Percentiles rank a stretch among this genome's conserved stretches.
Conservation (phyloP, 1,284 basidiomycete genomes). For the Papiliotrema fonsecae region DNA sequence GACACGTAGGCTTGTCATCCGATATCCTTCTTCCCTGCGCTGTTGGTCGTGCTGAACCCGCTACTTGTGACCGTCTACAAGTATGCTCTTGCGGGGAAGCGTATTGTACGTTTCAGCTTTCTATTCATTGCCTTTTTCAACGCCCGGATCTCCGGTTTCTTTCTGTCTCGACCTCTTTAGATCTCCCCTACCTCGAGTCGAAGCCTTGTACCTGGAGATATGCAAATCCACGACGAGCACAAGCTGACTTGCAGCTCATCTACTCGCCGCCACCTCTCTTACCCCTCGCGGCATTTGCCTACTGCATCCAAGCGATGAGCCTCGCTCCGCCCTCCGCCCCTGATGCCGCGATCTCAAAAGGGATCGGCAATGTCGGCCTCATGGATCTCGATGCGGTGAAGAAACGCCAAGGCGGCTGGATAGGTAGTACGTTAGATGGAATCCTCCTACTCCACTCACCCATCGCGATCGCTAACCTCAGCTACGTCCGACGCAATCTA, state of each 20-base stretch:
- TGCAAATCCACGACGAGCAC: neutral
- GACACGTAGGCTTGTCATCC: conserved; percentile 24
- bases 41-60: conserved; percentile 35
- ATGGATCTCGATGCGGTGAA: conserved; percentile 37
- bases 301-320: conserved; percentile 38
- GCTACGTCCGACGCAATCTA: conserved; percentile 42
- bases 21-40: conserved; percentile 31
- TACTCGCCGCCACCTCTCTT: conserved; percentile 39
- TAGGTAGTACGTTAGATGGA: conserved; percentile 33
- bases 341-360: conserved; percentile 14
- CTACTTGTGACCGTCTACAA: conserved; percentile 36
- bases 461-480: conserved; percentile 8
- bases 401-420: conserved; percentile 31
- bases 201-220: too few relatives aligned
- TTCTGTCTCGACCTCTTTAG: too few relatives aligned
- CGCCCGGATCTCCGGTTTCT: too few relatives aligned
- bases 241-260: conserved; percentile 24
- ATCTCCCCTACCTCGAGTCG: too few relatives aligned
- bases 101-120: conserved; percentile 26
- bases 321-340: conserved; percentile 23
- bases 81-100: conserved; percentile 33
- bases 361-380: conserved; percentile 39
- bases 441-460: neutral
- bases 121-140: too few relatives aligned
- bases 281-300: conserved; percentile 36